Base-by-base conservation (phyloP, 2,329 filamentous ascomycete genomes). In the Escovopsis weberi region DNA sequence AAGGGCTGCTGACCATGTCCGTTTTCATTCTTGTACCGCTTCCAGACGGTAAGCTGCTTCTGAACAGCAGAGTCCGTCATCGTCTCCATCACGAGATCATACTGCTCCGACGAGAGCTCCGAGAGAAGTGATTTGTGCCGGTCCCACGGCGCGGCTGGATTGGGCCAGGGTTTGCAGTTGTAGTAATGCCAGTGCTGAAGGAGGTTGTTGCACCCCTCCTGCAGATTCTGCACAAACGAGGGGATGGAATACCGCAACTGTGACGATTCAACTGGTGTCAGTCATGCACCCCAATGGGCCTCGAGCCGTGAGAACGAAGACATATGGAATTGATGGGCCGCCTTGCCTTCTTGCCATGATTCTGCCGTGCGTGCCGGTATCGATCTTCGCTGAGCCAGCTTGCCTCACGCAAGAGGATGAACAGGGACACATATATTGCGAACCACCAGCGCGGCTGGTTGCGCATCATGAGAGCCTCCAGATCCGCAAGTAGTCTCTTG, bases 171-270 rank as follows among this genome's bases (percentile, higher is more conserved):
- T 23, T 58, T 49, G 30, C 59, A 60, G 43, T 65, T 67, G 53
- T 64, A 73, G 48, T 72, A 73, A 39, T 70, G 66, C 70, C 70
- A 74, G 42, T 70, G 59, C 10, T 57, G 54, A 2, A 74, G 62
- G 26, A 72, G 55, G 41, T 63, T 63, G 40, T 66, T 69, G 26
- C 64, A 67, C 4, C 67, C 60, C 11, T 62, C 55, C 12, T 73
- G 69, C 2, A 72, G 55, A 6, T 62, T 53, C 33, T 65, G 59
- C 12, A 71, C 63, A 42, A 66, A 68, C 1, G 36, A 12, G 0
- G 59, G 58, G 7, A 69, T 58, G 1, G 66, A 56, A 43, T 66
- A 66, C 10, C 55, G 56, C n/a, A 45, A 45, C 59, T 64, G 28
- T 9, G 7, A 32, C 8, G 10, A 10, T 39, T 39, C 26, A 26